Conservation (phyloP, 257 asterid genomes). For the Solanum chmielewskii region DNA sequence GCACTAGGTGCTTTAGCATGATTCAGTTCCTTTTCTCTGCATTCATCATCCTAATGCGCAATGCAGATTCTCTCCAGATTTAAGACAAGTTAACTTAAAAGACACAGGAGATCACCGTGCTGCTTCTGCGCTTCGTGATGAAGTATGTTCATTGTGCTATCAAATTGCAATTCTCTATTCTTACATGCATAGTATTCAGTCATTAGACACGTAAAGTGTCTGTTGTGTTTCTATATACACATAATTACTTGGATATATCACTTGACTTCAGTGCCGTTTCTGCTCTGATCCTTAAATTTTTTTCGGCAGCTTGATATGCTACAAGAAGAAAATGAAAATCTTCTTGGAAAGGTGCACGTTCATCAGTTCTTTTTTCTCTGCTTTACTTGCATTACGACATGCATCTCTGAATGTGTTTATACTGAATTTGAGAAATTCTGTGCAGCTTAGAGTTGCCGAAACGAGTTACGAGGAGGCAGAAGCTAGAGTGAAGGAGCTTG, state of each 20-base stretch:
- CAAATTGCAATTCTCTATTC: background rate
- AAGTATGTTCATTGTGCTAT: constrained; percentile 32
- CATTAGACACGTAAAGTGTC: background rate
- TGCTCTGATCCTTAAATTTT: constrained; percentile 20
- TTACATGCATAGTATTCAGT: constrained; percentile 1
- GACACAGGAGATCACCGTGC: constrained; percentile 58
- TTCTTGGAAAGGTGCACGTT: constrained; percentile 55
- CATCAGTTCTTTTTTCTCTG: background rate
- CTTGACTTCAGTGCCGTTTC: background rate
- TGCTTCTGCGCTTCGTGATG: constrained; percentile 78
- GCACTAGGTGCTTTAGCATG: background rate
- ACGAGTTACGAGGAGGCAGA: constrained; percentile 67
- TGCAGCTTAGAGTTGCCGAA: constrained; percentile 77
- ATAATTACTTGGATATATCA: background rate
- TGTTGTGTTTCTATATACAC: background rate
- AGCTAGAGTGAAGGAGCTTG: constrained; percentile 93
- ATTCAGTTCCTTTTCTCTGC: background rate
- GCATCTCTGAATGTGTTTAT: constrained; percentile 4
- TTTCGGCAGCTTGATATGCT: constrained; percentile 74
- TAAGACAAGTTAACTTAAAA: constrained; percentile 42
- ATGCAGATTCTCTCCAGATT: constrained; percentile 77
- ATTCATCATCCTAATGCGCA: background rate
- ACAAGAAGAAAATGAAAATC: constrained; percentile 89
- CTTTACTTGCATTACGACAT: background rate
- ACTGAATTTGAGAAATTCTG: constrained; percentile 5